Evolutionary conservation across 140 eudicot species (phyloP), one percentile per base, ranked within the genome.

Genomic region (Stevia rebaudiana): DNA sequence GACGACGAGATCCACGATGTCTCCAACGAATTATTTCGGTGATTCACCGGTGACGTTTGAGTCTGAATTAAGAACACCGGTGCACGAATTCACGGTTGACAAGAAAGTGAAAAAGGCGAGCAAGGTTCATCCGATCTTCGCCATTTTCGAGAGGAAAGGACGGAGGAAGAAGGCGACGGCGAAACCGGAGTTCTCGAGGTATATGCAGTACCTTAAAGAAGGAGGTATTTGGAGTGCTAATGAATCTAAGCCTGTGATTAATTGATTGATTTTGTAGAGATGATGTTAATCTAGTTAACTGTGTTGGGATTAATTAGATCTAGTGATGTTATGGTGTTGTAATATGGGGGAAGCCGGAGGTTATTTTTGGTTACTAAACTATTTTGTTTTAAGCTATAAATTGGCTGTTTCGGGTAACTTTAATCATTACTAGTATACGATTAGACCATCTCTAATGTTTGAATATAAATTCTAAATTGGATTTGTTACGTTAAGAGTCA

Each of bases 131-230:
- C 96, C 96, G 0, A 16, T 82, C 6, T 82, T 88, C 23, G 62
- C 80, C 16, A 43, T 88, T 3, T 85, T 85, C 23, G 87, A 73
- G 55, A 69, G 46, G 66, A 67, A 80, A 30, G 58, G 72, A 0
- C 31, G 78, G 68, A 80, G 78, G 84, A 74, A 58, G 74, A 85
- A 80, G 73, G 81, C 85, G 1, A 82, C 94, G 1, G 90, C 96
- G 4, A 85, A 76, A 72, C 94, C 96, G 0, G 96, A 85, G 58
- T 84, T 88, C 28, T 76, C 87, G 1, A 76, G 96, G 75, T 88
- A 88, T 52, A 19, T 88, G 79, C 75, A 82, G 62, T 88, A 88
- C 59, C 75, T 85, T 16, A 85, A 74, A 79, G 96, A 88, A 56
- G 96, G 90, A 41, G 96, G 90, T 13, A 57, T 41, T 13, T 77